phyloP scores from a whole-genome alignment of 257 asterid genomes.

The Solanum tarijense region DNA sequence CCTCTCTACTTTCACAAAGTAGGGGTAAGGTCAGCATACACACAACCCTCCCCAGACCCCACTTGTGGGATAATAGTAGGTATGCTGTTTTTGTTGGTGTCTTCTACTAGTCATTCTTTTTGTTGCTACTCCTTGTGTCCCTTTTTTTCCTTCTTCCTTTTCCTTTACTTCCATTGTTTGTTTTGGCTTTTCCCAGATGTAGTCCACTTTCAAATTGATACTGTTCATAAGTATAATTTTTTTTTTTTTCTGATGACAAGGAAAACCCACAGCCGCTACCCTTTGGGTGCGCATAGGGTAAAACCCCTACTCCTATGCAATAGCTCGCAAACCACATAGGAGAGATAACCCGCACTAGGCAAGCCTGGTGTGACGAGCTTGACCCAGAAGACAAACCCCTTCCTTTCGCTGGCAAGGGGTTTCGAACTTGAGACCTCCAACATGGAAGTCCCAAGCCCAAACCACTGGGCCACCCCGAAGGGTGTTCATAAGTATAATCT shows the following conservation, averaged over 20 bases:
- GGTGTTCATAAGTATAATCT: neutral
- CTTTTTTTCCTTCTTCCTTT: neutral
- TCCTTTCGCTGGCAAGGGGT: no score
- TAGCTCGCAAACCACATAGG: no score
- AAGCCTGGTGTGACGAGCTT: no score
- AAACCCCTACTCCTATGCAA: no score
- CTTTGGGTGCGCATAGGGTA: no score
- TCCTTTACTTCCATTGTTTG: neutral
- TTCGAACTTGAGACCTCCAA: no score
- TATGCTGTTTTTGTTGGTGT: neutral
- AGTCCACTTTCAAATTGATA: neutral
- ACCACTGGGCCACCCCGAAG: no score
- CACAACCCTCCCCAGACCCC: neutral
- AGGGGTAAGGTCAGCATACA: neutral
- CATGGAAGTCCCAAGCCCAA: no score
- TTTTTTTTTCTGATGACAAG: no score
- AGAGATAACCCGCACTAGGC: no score
- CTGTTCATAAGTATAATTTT: neutral
- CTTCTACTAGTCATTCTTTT: neutral
- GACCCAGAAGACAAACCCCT: no score
- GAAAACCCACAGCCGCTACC: no score
- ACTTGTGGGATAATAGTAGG: neutral
- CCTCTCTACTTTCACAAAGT: neutral
- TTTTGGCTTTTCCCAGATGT: neutral
- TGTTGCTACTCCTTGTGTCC: neutral